phyloP scores from a whole-genome alignment of 352 stramenopile species.

The Blastocystis sp. region DNA sequence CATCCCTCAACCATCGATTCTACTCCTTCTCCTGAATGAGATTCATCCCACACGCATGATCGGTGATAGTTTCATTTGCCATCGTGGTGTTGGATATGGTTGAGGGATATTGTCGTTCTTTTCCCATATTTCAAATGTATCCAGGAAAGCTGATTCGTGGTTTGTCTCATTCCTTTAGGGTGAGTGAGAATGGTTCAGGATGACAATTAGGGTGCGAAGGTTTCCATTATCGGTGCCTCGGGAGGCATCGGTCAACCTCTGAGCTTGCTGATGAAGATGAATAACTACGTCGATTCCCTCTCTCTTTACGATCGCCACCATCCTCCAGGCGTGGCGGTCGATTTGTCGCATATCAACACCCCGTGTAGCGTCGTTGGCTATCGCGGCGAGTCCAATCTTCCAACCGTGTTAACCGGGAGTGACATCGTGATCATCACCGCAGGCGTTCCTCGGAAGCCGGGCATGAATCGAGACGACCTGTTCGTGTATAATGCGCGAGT shows the following conservation, averaged over 20 bases:
- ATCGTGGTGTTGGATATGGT: no score
- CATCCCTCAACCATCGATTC: no score
- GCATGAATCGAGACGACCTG: constrained; percentile 90
- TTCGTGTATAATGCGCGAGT: constrained; percentile 93
- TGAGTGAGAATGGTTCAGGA: background rate
- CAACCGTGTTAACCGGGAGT: constrained; percentile 76
- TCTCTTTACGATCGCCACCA: constrained; percentile 96
- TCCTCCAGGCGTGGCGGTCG: constrained; percentile 92
- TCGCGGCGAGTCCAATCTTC: constrained; percentile 73
- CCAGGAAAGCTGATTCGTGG: background rate
- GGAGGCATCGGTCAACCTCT: constrained; percentile 97
- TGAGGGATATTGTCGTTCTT: no score
- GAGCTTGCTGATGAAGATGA: constrained; percentile 94
- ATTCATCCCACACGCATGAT: no score
- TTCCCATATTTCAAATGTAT: background rate
- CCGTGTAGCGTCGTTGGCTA: constrained; percentile 72
- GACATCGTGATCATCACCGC: constrained; percentile 97
- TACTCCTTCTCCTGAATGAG: no score
- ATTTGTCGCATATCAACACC: constrained; percentile 78
- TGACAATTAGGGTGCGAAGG: constrained; percentile 69
- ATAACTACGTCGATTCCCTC: constrained; percentile 89
- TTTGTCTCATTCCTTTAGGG: constrained; percentile 5
- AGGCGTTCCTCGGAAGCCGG: constrained; percentile 95
- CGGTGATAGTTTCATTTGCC: no score
- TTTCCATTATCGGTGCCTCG: constrained; percentile 80